phyloP scores from a whole-genome alignment of 2,329 filamentous ascomycete genomes.

The Alternaria hordeiaustralica region DNA sequence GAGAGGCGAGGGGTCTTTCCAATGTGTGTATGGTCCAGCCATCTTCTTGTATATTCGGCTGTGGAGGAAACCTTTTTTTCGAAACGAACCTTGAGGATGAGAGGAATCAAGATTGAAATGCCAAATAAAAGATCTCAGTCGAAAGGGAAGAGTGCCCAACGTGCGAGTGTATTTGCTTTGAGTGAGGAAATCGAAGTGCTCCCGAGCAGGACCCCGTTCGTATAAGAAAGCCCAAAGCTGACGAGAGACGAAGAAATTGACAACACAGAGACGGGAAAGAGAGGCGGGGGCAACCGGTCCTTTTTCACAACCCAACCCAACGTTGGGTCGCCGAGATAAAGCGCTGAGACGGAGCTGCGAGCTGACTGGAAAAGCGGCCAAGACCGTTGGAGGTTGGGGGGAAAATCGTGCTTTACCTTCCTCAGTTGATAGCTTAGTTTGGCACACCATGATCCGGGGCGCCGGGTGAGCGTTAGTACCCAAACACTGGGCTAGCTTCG shows the following conservation, averaged over 20 bases:
- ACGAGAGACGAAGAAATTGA: background rate
- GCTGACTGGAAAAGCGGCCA: background rate
- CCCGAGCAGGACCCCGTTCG: background rate
- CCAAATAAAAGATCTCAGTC: background rate
- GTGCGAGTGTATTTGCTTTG: background rate
- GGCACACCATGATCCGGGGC: background rate
- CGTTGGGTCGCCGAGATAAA: background rate
- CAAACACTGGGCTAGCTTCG: background rate
- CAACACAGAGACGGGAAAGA: background rate
- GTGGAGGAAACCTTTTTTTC: background rate
- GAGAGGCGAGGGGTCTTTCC: background rate
- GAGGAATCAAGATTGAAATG: background rate
- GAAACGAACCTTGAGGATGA: background rate
- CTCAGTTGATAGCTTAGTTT: background rate
- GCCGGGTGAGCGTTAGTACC: background rate
- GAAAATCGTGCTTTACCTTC: background rate
- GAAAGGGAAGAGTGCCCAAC: background rate
- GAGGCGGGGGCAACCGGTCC: background rate
- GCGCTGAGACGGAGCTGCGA: background rate
- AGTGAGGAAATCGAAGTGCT: background rate
- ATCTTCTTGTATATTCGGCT: slow-evolving; percentile 4
- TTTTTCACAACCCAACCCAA: background rate
- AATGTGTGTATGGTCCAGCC: background rate
- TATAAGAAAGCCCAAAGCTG: background rate
- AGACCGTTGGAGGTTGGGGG: background rate